These are phyloP conservation scores for Salix exigua DNA, from an alignment of 345 rosid genomes.

Conservation along the genomic window DNA sequence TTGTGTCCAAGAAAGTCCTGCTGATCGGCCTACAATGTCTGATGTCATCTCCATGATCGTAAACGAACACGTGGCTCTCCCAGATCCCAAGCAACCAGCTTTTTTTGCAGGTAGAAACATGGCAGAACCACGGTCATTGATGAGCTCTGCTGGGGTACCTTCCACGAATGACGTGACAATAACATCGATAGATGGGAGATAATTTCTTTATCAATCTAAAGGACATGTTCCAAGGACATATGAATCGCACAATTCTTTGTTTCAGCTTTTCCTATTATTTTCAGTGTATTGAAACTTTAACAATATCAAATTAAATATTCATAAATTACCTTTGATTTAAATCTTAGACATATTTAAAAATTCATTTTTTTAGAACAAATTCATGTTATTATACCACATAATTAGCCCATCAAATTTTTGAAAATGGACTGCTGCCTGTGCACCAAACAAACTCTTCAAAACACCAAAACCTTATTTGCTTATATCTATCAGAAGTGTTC, in stretches of 20 bases:
- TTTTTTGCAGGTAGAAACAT: background rate
- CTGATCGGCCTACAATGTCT: slow-evolving; percentile 10
- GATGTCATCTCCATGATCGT: slow-evolving; percentile 3
- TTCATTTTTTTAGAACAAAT: too few relatives aligned
- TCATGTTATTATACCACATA: too few relatives aligned
- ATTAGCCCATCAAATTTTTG: slow-evolving; percentile 75
- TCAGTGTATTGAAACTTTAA: too few relatives aligned
- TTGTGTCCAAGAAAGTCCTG: slow-evolving; percentile 6
- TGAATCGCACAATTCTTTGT: too few relatives aligned
- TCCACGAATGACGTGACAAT: background rate
- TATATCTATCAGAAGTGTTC: background rate
- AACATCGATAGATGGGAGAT: background rate
- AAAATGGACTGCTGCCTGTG: slow-evolving; percentile 48
- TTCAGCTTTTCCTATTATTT: too few relatives aligned
- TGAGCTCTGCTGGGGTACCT: background rate
- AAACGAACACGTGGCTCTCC: background rate
- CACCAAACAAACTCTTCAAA: slow-evolving; percentile 29
- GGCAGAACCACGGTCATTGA: background rate
- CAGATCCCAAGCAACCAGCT: slow-evolving; percentile 6
- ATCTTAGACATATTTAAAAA: too few relatives aligned
- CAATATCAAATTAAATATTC: too few relatives aligned
- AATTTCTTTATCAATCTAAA: too few relatives aligned
- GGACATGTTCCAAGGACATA: too few relatives aligned
- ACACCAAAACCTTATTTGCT: background rate
- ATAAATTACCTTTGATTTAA: too few relatives aligned